Base-by-base conservation (phyloP, 176 grass and related monocot species). In the Musa troglodytarum region DNA sequence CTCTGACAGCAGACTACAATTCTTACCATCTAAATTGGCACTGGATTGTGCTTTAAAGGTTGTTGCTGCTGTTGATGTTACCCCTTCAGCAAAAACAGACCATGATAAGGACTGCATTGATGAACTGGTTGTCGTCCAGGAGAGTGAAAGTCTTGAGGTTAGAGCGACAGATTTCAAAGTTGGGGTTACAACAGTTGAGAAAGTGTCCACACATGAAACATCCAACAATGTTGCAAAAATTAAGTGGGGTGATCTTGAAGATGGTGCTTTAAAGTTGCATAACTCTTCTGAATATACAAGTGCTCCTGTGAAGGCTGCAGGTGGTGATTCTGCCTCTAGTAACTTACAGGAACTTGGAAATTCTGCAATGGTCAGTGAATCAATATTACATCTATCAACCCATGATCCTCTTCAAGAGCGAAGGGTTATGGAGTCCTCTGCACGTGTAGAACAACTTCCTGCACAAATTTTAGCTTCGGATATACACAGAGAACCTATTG, bases 381-480 rank as follows among this genome's bases (percentile, higher is more conserved):
- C 50, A 24, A 25, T 69, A 22, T 26, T 72, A 72, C 62, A 67
- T 81, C 73, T 63, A 59, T 76, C 86, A 25, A 78, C 86, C 23
- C 78, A 56, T 63, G 26, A 49, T 51, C 53, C 15, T 54, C 13
- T 22, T 11, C 29, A 23, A 17, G 63, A 69, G 1, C 54, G 53
- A 63, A 69, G 74, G 19, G 76, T 24, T 75, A 50, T 21, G 10
- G 25, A 66, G 21, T 25, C 80, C 50, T 65, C 73, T 75, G 66
- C 28, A 69, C 16, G 66, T 64, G 76, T 84, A 53, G 84, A 98
- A 65, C 74, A 84, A 84, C 57, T 88, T 79, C 26, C 69, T 73
- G 72, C 68, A 79, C 52, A 83, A 86, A 69, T 71, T 66, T 63
- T 88, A 59, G 70, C 84, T 65, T 77, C 82, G 64, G 79, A 85